phyloP scores from a whole-genome alignment of 148 eudicot genomes.

The Silene conica region DNA sequence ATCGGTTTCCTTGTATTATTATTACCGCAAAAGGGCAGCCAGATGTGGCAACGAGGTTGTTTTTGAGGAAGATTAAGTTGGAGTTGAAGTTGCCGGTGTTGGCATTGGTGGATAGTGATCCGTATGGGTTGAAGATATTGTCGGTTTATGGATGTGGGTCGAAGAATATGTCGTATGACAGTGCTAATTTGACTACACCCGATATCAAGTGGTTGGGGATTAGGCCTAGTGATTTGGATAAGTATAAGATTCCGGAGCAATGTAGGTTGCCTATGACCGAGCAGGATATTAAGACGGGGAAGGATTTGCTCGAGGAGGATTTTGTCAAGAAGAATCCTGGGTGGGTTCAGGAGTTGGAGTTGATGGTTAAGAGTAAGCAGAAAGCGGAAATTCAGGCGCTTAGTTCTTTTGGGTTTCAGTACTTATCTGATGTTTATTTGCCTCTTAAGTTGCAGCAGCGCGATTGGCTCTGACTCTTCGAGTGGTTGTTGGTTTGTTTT shows the following conservation, averaged over 20 bases:
- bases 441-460: conserved; percentile 89
- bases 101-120: conserved; percentile 96
- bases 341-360: conserved; percentile 88
- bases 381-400: conserved; percentile 99
- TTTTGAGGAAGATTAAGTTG: conserved; percentile 77
- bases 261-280: conserved; percentile 98
- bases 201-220: conserved; percentile 95
- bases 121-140: conserved; percentile 84
- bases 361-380: conserved; percentile 94
- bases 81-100: conserved; percentile 82
- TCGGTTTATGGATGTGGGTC: conserved; percentile 97
- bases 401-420: conserved; percentile 94
- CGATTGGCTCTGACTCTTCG: conserved; percentile 60
- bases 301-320: conserved; percentile 94
- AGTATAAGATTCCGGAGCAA: conserved; percentile 88
- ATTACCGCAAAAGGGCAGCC: conserved; percentile 93
- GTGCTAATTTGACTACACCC: conserved; percentile 86
- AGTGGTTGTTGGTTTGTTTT: background rate
- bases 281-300: conserved; percentile 96
- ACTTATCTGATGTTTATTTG: conserved; percentile 86
- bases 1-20: conserved; percentile 83
- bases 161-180: conserved; percentile 97
- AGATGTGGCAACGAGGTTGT: conserved; percentile 83
- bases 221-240: conserved; percentile 95
- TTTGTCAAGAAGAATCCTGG: conserved; percentile 95